Evolutionary conservation across 202 grass and related monocot species (phyloP).

Genomic region (Setaria viridis): DNA sequence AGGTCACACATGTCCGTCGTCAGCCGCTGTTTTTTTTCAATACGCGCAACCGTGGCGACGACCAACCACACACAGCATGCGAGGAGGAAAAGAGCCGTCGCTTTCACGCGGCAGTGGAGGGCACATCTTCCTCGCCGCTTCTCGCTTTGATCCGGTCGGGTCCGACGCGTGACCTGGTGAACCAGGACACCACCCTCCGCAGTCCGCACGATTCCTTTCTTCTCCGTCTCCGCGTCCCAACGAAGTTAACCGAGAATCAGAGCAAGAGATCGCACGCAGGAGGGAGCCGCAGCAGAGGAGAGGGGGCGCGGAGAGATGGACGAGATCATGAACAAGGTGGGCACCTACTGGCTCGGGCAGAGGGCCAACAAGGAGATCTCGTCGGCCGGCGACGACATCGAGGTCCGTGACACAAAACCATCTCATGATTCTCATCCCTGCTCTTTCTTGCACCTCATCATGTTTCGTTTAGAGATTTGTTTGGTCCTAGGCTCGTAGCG

Average conservation of each 20-base stretch:
- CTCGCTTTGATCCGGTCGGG: slow-evolving; percentile 41
- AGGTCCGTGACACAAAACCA: slow-evolving; percentile 48
- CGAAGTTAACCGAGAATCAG: not conserved
- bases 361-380: slow-evolving; percentile 82
- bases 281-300: not conserved
- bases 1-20: slow-evolving; percentile 20
- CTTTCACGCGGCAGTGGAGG: slow-evolving; percentile 39
- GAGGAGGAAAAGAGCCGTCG: slow-evolving; percentile 34
- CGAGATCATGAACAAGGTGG: slow-evolving; percentile 81
- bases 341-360: slow-evolving; percentile 69
- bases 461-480: too few species aligned
- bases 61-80: slow-evolving; percentile 18
- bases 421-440: not conserved
- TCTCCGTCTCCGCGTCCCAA: not conserved
- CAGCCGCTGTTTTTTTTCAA: slow-evolving; percentile 9
- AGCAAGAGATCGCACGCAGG: not conserved
- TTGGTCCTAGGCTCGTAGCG: not conserved
- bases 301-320: slow-evolving; percentile 57
- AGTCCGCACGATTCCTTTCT: slow-evolving; percentile 14
- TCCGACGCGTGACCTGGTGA: slow-evolving; percentile 28
- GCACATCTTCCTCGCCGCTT: slow-evolving; percentile 18
- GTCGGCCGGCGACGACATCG: slow-evolving; percentile 77
- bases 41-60: slow-evolving; percentile 39
- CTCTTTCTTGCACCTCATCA: not conserved
- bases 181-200: not conserved